Percentiles rank a stretch among this genome's conserved stretches.
Conservation (phyloP, 2,329 filamentous ascomycete genomes). For the Nemania abortiva region DNA sequence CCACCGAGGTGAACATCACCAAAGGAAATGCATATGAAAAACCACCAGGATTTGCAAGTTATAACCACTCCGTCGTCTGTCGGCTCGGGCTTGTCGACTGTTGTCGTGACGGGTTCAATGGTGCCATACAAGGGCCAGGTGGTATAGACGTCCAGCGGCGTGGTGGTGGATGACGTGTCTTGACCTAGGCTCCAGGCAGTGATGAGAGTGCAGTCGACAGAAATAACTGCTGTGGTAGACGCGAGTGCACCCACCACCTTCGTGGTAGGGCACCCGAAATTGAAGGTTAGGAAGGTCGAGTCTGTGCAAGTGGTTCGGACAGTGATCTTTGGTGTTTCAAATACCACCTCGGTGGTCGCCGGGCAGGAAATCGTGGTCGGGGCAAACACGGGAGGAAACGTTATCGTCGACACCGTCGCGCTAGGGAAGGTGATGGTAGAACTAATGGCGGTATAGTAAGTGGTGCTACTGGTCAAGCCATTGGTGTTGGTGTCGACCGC, state of each 20-base stretch:
- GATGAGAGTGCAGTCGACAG: conserved; percentile 15
- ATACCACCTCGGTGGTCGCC: not conserved
- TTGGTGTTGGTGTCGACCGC: conserved; percentile 2
- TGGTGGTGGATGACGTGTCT: not conserved
- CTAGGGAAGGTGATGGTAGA: conserved; percentile 1
- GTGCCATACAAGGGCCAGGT: conserved; percentile 24
- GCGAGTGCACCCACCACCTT: conserved; percentile 7
- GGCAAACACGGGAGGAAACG: not conserved
- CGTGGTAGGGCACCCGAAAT: conserved; percentile 8
- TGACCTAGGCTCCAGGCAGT: not conserved
- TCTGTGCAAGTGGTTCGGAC: conserved; percentile 1
- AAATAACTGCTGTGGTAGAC: conserved; percentile 2
- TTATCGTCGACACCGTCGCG: conserved; percentile 19
- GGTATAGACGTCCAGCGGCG: conserved; percentile 15
- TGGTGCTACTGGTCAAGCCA: too few species aligned
- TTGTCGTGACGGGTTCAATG: conserved; percentile 8
- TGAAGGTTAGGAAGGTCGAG: not conserved
- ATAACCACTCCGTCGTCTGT: conserved; percentile 1
- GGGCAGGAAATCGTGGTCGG: conserved; percentile 9
- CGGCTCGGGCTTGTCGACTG: conserved; percentile 24
- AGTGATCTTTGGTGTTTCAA: conserved; percentile 4
- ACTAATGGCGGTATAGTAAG: conserved; percentile 6
- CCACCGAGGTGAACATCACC: conserved; percentile 7
- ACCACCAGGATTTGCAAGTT: conserved; percentile 26
- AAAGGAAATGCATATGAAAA: conserved; percentile 13